phyloP scores from a whole-genome alignment of 441 rosid species.

The Capsella rubella region DNA sequence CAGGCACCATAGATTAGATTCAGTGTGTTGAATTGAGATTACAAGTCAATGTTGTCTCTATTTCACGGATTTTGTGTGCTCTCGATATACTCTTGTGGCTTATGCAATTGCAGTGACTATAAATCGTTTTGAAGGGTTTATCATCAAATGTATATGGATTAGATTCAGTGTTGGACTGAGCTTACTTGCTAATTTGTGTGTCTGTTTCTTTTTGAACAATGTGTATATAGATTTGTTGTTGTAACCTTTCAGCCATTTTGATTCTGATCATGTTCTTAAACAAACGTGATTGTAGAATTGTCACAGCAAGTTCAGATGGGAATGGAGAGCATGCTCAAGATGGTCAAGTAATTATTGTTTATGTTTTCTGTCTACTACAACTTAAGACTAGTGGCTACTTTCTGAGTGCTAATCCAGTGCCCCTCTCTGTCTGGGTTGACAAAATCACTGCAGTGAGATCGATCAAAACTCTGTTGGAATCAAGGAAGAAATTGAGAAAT shows the following conservation, averaged over 20 bases:
- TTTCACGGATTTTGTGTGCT: background rate
- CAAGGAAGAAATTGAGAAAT: constrained; percentile 77
- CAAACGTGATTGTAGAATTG: constrained; percentile 59
- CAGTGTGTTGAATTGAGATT: constrained; percentile 3
- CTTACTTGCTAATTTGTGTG: constrained; percentile 10
- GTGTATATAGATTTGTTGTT: background rate
- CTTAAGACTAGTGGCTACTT: background rate
- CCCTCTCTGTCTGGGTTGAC: constrained; percentile 15
- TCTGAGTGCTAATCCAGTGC: constrained; percentile 13
- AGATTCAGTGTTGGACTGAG: constrained; percentile 13
- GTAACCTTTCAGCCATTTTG: background rate
- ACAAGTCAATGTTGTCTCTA: constrained; percentile 8
- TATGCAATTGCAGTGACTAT: background rate
- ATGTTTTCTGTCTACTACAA: background rate
- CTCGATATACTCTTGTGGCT: constrained; percentile 7
- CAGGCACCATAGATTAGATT: constrained; percentile 14
- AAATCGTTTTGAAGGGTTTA: background rate
- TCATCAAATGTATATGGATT: constrained; percentile 9
- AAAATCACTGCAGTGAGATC: constrained; percentile 63
- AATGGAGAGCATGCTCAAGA: constrained; percentile 85
- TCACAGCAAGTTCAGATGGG: constrained; percentile 80
- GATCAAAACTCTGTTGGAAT: constrained; percentile 74
- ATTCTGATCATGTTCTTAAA: constrained; percentile 23
- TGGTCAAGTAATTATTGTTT: constrained; percentile 63
- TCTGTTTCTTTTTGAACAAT: background rate